Percentiles rank a stretch among this genome's conserved stretches.
These are phyloP conservation scores for Fusarium sp. DNA, from an alignment of 2,329 filamentous ascomycete species.

Conservation along the genomic window DNA sequence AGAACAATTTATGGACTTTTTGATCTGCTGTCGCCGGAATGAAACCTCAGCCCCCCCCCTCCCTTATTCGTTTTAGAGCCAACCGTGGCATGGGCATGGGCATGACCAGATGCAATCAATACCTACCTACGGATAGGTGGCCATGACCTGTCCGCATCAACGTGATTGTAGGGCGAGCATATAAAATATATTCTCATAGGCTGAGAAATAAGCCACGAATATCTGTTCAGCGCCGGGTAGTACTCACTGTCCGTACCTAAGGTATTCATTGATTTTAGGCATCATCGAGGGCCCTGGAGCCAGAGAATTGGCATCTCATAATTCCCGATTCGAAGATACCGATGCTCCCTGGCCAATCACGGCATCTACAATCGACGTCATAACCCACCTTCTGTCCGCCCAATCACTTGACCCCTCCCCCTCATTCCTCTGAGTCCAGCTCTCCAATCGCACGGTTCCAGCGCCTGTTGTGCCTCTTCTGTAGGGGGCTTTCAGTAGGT, in stretches of 20 bases:
- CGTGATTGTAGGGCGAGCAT: not conserved
- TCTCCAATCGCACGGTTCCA: not conserved
- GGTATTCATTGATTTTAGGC: not conserved
- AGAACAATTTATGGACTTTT: not conserved
- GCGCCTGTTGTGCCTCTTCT: conserved; percentile 7
- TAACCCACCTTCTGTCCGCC: conserved; percentile 21
- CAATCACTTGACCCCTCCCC: conserved; percentile 36
- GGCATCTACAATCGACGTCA: conserved; percentile 30
- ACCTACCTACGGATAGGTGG: no score
- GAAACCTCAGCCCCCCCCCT: not conserved
- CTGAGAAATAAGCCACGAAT: not conserved
- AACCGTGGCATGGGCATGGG: not conserved
- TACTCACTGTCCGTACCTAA: not conserved
- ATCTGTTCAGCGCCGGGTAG: no score
- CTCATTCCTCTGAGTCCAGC: conserved; percentile 18
- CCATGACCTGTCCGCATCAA: not conserved
- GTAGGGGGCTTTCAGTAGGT: not conserved
- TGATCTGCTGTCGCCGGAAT: not conserved
- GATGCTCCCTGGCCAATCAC: conserved; percentile 25
- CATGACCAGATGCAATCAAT: not conserved
- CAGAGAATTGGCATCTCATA: not conserved
- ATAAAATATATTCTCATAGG: not conserved
- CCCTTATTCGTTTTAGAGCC: not conserved
- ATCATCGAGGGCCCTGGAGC: not conserved
- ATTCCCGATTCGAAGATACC: conserved; percentile 8